These are phyloP conservation scores for Candida lessepsii DNA, from an alignment of 805 yeast genomes.

Conservation along the genomic window DNA sequence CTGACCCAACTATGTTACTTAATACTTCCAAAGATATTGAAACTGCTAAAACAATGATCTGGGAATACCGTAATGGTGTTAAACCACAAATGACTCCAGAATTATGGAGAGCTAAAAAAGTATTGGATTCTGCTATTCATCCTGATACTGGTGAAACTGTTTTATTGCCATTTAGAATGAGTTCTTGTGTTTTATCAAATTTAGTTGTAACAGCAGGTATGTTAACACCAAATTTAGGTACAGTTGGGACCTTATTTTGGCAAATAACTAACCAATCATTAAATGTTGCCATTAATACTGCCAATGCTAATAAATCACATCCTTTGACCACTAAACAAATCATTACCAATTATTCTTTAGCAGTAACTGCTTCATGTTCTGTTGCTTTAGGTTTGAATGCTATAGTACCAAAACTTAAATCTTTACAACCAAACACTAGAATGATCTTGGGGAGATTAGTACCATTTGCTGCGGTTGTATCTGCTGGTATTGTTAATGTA, in stretches of 20 bases:
- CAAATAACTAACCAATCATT: slow-evolving; percentile 96
- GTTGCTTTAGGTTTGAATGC: slow-evolving; percentile 94
- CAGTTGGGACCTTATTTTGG: slow-evolving; percentile 93
- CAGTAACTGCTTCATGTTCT: slow-evolving; percentile 92
- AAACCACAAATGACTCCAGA: slow-evolving; percentile 66
- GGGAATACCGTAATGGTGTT: slow-evolving; percentile 72
- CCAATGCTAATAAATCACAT: slow-evolving; percentile 93
- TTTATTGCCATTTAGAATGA: slow-evolving; percentile 92
- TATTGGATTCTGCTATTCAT: slow-evolving; percentile 88
- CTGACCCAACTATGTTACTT: slow-evolving; percentile 87
- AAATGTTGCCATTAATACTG: slow-evolving; percentile 94
- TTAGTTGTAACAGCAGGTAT: slow-evolving; percentile 95
- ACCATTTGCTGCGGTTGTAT: slow-evolving; percentile 98
- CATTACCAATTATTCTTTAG: slow-evolving; percentile 74
- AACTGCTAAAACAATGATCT: slow-evolving; percentile 60
- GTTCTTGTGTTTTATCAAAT: slow-evolving; percentile 89
- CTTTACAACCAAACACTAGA: slow-evolving; percentile 66
- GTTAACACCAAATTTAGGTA: slow-evolving; percentile 92
- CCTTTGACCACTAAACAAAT: slow-evolving; percentile 81
- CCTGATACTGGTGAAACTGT: slow-evolving; percentile 97
- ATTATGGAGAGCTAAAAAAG: slow-evolving; percentile 84
- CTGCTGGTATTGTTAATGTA: slow-evolving; percentile 96
- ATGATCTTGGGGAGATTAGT: slow-evolving; percentile 80
- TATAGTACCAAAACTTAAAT: slow-evolving; percentile 79
- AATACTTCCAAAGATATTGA: slow-evolving; percentile 64